Evolutionary conservation across 345 rosid genomes (phyloP).

Genomic region (Eucalyptus cloeziana): DNA sequence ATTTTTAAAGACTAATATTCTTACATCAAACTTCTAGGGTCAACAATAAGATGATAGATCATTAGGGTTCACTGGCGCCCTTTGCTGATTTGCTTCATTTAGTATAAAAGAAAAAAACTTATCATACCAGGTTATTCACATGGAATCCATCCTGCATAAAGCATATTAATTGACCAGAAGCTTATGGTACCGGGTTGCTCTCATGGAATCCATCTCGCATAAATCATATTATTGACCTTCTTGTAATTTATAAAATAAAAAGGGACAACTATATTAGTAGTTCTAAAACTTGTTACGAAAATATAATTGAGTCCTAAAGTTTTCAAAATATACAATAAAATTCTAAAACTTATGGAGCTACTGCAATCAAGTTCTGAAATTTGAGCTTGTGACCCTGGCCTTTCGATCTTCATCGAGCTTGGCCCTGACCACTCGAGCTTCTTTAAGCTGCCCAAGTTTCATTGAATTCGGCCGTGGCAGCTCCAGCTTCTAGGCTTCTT

Average conservation of each 20-base stretch:
- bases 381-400: not conserved
- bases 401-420: not conserved
- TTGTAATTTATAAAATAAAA: no score
- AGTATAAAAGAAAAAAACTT: not conserved
- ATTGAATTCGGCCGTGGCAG: not conserved
- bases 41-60: not conserved
- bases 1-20: no score
- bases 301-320: no score
- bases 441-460: not conserved
- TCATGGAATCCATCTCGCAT: not conserved
- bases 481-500: not conserved
- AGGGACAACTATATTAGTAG: fast-evolving
- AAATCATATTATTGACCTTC: not conserved
- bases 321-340: no score
- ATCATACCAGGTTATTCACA: not conserved
- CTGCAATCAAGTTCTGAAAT: not conserved
- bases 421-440: not conserved
- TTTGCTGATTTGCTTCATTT: not conserved
- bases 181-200: not conserved
- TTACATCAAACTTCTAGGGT: not conserved
- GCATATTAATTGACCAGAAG: not conserved
- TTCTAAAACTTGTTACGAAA: no score
- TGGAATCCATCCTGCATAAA: not conserved
- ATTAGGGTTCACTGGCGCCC: not conserved
- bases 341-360: no score